Conservation (phyloP, 441 rosid species). For the Breynia disticha region DNA sequence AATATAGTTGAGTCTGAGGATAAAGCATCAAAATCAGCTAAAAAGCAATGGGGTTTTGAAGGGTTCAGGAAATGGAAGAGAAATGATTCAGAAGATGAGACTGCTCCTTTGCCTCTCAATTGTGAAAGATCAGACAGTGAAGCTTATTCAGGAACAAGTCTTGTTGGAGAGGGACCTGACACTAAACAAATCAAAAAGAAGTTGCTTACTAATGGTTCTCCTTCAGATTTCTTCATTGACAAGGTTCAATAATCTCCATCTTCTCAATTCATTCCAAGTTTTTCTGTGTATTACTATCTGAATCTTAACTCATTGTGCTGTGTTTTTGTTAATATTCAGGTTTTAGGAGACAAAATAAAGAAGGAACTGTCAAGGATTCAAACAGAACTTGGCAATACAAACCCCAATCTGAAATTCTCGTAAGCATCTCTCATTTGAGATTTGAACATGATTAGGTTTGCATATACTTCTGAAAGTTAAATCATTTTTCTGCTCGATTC, state of each 20-base stretch:
- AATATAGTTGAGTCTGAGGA: conserved; percentile 18
- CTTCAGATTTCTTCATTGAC: conserved; percentile 70
- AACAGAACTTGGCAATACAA: conserved; percentile 43
- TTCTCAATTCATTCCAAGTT: background rate
- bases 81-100: conserved; percentile 51
- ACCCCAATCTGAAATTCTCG: conserved; percentile 53
- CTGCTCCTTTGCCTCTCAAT: conserved; percentile 41
- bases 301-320: background rate
- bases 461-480: background rate
- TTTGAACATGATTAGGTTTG: background rate
- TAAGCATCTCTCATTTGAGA: conserved; percentile 19
- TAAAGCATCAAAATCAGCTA: conserved; percentile 29
- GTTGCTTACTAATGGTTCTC: conserved; percentile 48
- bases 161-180: conserved; percentile 55
- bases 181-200: conserved; percentile 54
- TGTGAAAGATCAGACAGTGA: conserved; percentile 38
- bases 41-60: conserved; percentile 58
- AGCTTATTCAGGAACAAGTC: conserved; percentile 24
- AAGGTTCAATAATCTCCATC: conserved; percentile 32
- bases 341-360: conserved; percentile 64
- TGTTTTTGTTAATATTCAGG: conserved; percentile 23
- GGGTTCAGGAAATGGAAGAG: conserved; percentile 60
- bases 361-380: conserved; percentile 60
- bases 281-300: background rate
- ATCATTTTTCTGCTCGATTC: background rate